phyloP scores from a whole-genome alignment of 805 yeast species.

The Candida multigemmis region DNA sequence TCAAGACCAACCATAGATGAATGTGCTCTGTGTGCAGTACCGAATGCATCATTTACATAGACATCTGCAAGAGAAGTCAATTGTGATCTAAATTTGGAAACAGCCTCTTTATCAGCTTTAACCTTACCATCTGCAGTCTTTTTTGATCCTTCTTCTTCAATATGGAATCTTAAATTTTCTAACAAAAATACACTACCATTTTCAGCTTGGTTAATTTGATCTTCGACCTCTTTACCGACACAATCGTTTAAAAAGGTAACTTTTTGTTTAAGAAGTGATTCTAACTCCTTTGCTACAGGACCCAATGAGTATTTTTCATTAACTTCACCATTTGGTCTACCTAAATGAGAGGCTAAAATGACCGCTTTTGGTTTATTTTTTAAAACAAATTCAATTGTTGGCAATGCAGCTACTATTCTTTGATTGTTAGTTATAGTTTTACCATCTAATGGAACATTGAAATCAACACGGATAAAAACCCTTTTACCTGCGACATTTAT shows the following conservation, averaged over 20 bases:
- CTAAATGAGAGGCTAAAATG: slow-evolving; percentile 93
- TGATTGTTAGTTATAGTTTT: slow-evolving; percentile 97
- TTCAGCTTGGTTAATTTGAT: slow-evolving; percentile 62
- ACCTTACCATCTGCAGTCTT: slow-evolving; percentile 77
- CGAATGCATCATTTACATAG: slow-evolving; percentile 96
- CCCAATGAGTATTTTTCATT: slow-evolving; percentile 80
- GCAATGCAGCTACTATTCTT: slow-evolving; percentile 98
- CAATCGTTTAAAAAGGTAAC: slow-evolving; percentile 83
- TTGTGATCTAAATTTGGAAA: slow-evolving; percentile 79
- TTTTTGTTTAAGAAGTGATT: slow-evolving; percentile 57
- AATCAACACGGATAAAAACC: slow-evolving; percentile 97
- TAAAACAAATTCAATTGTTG: slow-evolving; percentile 92
- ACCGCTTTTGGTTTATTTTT: slow-evolving; percentile 88
- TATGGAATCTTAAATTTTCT: slow-evolving; percentile 98
- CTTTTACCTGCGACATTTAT: slow-evolving; percentile 81
- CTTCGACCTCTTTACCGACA: slow-evolving; percentile 87
- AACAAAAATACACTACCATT: slow-evolving; percentile 81
- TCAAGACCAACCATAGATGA: slow-evolving; percentile 98
- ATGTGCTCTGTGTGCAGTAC: slow-evolving; percentile 99
- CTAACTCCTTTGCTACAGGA: slow-evolving; percentile 89
- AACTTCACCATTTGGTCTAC: slow-evolving; percentile 97
- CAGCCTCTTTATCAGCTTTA: slow-evolving; percentile 83
- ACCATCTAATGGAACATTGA: slow-evolving; percentile 93
- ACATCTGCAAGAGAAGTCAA: slow-evolving; percentile 93
- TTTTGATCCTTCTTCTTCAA: slow-evolving; percentile 92